Conservation (phyloP, 108 stramenopile species). For the Fragilaria crotonensis region DNA sequence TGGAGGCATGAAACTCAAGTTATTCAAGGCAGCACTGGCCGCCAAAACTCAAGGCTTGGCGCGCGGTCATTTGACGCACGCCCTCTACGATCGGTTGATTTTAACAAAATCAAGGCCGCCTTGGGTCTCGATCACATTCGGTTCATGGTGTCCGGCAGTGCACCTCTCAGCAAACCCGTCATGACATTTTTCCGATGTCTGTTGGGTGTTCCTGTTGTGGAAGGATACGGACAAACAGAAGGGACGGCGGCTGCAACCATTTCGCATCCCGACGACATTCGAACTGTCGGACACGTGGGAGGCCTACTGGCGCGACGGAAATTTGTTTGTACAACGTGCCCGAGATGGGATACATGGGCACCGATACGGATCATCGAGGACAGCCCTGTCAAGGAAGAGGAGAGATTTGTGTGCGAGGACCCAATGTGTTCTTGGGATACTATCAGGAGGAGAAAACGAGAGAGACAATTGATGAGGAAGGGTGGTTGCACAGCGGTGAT, state of each 20-base stretch:
- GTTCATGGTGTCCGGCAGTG: slow-evolving; percentile 85
- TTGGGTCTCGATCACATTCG: slow-evolving; percentile 84
- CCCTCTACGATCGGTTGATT: slow-evolving; percentile 87
- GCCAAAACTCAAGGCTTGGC: slow-evolving; percentile 74
- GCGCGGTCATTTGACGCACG: slow-evolving; percentile 61
- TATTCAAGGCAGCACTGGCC: slow-evolving; percentile 83
- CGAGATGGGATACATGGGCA: slow-evolving; percentile 92
- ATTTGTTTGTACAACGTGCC: slow-evolving; percentile 86
- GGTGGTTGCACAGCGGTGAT: slow-evolving; percentile 96
- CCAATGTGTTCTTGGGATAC: slow-evolving; percentile 90
- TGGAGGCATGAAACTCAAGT: slow-evolving; percentile 80
- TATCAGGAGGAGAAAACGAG: slow-evolving; percentile 93
- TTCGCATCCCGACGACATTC: slow-evolving; percentile 55
- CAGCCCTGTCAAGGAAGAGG: slow-evolving; percentile 82
- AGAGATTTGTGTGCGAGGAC: slow-evolving; percentile 96
- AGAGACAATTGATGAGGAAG: slow-evolving; percentile 88
- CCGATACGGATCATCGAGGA: slow-evolving; percentile 75
- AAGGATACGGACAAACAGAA: slow-evolving; percentile 97
- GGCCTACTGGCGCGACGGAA: slow-evolving; percentile 77
- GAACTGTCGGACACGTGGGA: slow-evolving; percentile 91
- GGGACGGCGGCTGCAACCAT: slow-evolving; percentile 76
- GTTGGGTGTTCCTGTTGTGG: slow-evolving; percentile 85
- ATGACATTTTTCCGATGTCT: slow-evolving; percentile 90
- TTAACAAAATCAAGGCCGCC: slow-evolving; percentile 89
- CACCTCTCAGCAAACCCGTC: slow-evolving; percentile 80